phyloP scores from a whole-genome alignment of 1,284 basidiomycete species.

The Phylloporus sp. region DNA sequence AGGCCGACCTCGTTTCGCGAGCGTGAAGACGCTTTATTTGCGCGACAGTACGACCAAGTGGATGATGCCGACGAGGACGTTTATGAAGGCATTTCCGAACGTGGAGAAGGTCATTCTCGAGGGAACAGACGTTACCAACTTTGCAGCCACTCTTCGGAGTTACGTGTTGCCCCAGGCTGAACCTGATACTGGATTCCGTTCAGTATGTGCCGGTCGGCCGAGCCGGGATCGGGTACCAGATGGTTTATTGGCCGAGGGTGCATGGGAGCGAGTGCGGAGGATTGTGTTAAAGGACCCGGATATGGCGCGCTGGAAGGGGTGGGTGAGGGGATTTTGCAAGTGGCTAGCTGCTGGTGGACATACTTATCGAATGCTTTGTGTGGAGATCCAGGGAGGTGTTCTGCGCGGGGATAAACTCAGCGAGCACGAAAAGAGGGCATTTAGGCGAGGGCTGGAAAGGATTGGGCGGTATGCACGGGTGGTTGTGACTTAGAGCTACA shows the following conservation, averaged over 20 bases:
- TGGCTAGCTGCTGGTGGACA: conserved; percentile 30
- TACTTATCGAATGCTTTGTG: conserved; percentile 6
- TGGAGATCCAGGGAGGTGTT: conserved; percentile 18
- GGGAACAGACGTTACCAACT: conserved; percentile 22
- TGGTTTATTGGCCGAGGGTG: conserved; percentile 15
- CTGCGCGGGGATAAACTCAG: neutral
- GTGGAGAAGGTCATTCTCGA: conserved; percentile 26
- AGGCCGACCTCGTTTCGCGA: conserved; percentile 23
- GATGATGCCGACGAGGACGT: conserved; percentile 26
- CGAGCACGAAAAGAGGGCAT: conserved; percentile 2
- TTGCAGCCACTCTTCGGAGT: conserved; percentile 24
- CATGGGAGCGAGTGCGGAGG: conserved; percentile 22
- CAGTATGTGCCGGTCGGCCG: neutral
- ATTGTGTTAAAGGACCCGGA: conserved; percentile 27
- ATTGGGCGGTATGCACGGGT: conserved; percentile 26
- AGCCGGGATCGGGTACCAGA: neutral
- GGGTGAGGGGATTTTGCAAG: conserved; percentile 23
- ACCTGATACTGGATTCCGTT: neutral
- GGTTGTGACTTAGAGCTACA: conserved; percentile 2
- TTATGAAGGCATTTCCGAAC: conserved; percentile 30
- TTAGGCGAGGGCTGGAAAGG: conserved; percentile 17
- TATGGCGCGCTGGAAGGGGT: conserved; percentile 29
- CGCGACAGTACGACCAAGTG: conserved; percentile 24
- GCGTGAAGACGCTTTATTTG: conserved; percentile 24
- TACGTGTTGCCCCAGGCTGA: conserved; percentile 8